These are phyloP conservation scores for Cutaneotrichosporon dermatis DNA, from an alignment of 1,284 basidiomycete genomes.

Conservation along the genomic window DNA sequence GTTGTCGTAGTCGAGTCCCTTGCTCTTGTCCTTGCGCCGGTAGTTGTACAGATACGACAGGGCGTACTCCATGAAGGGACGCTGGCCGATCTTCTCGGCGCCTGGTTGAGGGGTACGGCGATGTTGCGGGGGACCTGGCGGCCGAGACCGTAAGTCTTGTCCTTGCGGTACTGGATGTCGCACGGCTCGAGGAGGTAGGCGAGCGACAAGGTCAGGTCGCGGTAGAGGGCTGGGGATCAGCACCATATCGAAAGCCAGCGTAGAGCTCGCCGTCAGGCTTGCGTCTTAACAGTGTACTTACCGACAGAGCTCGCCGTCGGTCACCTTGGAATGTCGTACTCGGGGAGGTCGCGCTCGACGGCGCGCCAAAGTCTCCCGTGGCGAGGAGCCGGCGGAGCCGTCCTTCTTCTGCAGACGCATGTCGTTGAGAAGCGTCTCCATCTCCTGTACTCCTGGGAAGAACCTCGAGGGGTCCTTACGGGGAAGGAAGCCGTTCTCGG, in stretches of 20 bases:
- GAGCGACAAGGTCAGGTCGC: conserved; percentile 22
- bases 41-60: conserved; percentile 25
- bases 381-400: conserved; percentile 12
- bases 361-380: conserved; percentile 19
- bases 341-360: conserved; percentile 14
- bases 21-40: conserved; percentile 13
- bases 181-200: conserved; percentile 23
- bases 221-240: conserved; percentile 17
- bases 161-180: conserved; percentile 20
- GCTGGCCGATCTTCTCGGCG: conserved; percentile 20
- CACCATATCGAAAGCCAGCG: background rate
- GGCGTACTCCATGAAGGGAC: conserved; percentile 23
- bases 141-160: conserved; percentile 19
- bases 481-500: conserved; percentile 21
- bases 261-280: background rate
- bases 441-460: conserved; percentile 21
- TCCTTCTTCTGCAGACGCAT: conserved; percentile 16
- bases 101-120: conserved; percentile 17
- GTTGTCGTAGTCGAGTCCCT: conserved; percentile 19
- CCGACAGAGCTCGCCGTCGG: conserved; percentile 12
- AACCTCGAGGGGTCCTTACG: conserved; percentile 12
- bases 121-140: conserved; percentile 21
- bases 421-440: conserved; percentile 19
- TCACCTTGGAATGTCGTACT: conserved; percentile 19
- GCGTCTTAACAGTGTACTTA: background rate